Conservation (phyloP, 352 stramenopile genomes). For the Phytophthora palmivora region DNA sequence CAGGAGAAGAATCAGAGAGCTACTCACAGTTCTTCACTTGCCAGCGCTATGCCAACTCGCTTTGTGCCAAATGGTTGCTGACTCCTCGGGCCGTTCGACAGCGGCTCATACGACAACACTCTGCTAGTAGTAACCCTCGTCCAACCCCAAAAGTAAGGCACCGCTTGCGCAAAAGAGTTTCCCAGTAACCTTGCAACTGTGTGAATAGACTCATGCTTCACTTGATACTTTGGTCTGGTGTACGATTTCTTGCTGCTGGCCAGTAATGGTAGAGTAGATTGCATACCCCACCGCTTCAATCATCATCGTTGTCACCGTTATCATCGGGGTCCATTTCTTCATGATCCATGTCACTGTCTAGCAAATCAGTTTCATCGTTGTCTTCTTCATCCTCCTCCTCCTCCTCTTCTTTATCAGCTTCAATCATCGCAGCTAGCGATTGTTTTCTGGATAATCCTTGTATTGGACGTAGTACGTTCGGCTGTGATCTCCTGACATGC, state of each 20-base stretch:
- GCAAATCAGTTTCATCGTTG: slow-evolving; percentile 4
- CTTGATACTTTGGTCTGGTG: too few species aligned
- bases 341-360: slow-evolving; percentile 1
- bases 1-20: slow-evolving; percentile 25
- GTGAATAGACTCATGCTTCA: too few species aligned
- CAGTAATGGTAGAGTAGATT: too few species aligned
- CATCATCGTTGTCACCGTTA: slow-evolving; percentile 2
- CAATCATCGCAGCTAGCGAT: slow-evolving; percentile 25
- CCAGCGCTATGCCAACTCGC: slow-evolving; percentile 63
- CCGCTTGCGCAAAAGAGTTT: slow-evolving; percentile 9
- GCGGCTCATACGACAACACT: slow-evolving; percentile 27
- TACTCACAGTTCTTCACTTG: slow-evolving; percentile 67
- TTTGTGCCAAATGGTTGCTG: slow-evolving; percentile 72
- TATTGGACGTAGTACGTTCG: background rate
- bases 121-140: slow-evolving; percentile 8
- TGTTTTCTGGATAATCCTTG: slow-evolving; percentile 3
- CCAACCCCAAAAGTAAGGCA: background rate
- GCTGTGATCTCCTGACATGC: slow-evolving; percentile 5
- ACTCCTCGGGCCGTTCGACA: slow-evolving; percentile 34
- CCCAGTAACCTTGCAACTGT: background rate
- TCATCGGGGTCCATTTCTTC: slow-evolving; percentile 15
- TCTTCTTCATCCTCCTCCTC: slow-evolving; percentile 23
- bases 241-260: too few species aligned
- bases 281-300: too few species aligned
- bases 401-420: slow-evolving; percentile 27